A percentile compares a stretch with the other conserved stretches of the same genome.
These are phyloP conservation scores for Mycocentrospora acerina DNA, from an alignment of 2,329 filamentous ascomycete genomes.

Conservation along the genomic window DNA sequence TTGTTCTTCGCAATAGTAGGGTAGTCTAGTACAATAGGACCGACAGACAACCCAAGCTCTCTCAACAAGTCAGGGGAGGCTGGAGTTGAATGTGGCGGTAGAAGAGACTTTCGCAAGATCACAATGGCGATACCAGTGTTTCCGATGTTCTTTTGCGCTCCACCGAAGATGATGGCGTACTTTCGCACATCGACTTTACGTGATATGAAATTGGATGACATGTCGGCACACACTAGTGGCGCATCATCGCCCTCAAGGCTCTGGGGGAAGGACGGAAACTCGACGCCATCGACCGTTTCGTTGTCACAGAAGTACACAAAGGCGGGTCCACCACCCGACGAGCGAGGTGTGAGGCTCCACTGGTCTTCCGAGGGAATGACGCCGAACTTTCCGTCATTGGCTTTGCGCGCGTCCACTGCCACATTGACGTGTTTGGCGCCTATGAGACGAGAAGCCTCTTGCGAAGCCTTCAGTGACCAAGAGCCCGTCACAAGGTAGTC, in stretches of 20 bases:
- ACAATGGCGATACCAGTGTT: slow-evolving; percentile 83
- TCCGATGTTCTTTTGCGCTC: slow-evolving; percentile 93
- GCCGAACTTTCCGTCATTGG: slow-evolving; percentile 80
- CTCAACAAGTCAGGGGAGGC: slow-evolving; percentile 70
- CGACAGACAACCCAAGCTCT: slow-evolving; percentile 72
- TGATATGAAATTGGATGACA: slow-evolving; percentile 92
- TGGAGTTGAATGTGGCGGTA: slow-evolving; percentile 61
- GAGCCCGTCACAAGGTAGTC: slow-evolving; percentile 91
- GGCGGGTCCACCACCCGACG: slow-evolving; percentile 54
- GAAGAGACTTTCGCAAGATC: slow-evolving; percentile 77
- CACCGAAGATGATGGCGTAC: slow-evolving; percentile 82
- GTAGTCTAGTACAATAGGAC: slow-evolving; percentile 79
- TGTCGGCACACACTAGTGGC: slow-evolving; percentile 80
- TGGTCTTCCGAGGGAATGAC: slow-evolving; percentile 74
- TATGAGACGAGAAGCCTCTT: slow-evolving; percentile 77
- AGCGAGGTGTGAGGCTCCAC: slow-evolving; percentile 70
- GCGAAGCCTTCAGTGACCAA: slow-evolving; percentile 86
- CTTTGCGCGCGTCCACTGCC: slow-evolving; percentile 63
- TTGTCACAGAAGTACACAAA: slow-evolving; percentile 92
- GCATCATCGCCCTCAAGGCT: slow-evolving; percentile 65
- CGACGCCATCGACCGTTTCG: slow-evolving; percentile 91
- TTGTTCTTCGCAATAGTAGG: slow-evolving; percentile 88
- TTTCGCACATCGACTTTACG: slow-evolving; percentile 74
- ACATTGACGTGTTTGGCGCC: slow-evolving; percentile 81
- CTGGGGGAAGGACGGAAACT: slow-evolving; percentile 75